Evolutionary conservation across 768 basidiomycete genomes (phyloP).

Genomic region (Termitomyces sp.): DNA sequence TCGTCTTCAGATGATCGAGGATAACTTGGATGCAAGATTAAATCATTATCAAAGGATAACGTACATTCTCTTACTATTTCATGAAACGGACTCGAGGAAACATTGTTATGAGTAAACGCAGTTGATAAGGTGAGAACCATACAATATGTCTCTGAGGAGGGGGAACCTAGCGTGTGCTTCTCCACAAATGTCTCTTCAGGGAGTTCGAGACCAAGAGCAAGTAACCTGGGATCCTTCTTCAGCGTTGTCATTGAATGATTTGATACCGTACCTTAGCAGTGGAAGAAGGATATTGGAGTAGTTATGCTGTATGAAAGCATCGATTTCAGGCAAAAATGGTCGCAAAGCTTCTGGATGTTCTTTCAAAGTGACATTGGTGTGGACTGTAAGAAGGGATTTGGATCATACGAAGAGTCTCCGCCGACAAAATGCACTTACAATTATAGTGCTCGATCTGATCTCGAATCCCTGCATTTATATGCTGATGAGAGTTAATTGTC

Average conservation of each 20-base stretch:
- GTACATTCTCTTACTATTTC: conserved; percentile 37
- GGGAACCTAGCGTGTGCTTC: conserved; percentile 31
- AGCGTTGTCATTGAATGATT: background rate
- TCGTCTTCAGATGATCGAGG: conserved; percentile 41
- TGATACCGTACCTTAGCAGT: conserved; percentile 42
- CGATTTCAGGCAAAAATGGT: conserved; percentile 32
- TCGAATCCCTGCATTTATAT: conserved; percentile 56
- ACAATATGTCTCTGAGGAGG: conserved; percentile 35
- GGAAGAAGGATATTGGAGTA: conserved; percentile 33
- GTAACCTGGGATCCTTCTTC: conserved; percentile 13
- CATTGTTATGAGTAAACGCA: conserved; percentile 26
- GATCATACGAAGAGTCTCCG: background rate
- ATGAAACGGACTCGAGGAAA: conserved; percentile 38
- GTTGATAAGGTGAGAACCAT: background rate
- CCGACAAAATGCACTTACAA: conserved; percentile 30
- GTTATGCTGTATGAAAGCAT: conserved; percentile 30
- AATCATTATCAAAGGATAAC: conserved; percentile 30
- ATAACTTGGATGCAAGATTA: conserved; percentile 24
- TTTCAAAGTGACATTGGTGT: conserved; percentile 27
- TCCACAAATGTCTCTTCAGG: conserved; percentile 41
- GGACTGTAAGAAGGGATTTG: conserved; percentile 21
- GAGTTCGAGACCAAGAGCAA: conserved; percentile 42
- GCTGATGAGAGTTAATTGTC: conserved; percentile 28
- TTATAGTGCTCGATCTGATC: conserved; percentile 69
- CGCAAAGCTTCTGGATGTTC: conserved; percentile 32